phyloP scores from a whole-genome alignment of 2,329 filamentous ascomycete genomes.

The Claviceps fusiformis region DNA sequence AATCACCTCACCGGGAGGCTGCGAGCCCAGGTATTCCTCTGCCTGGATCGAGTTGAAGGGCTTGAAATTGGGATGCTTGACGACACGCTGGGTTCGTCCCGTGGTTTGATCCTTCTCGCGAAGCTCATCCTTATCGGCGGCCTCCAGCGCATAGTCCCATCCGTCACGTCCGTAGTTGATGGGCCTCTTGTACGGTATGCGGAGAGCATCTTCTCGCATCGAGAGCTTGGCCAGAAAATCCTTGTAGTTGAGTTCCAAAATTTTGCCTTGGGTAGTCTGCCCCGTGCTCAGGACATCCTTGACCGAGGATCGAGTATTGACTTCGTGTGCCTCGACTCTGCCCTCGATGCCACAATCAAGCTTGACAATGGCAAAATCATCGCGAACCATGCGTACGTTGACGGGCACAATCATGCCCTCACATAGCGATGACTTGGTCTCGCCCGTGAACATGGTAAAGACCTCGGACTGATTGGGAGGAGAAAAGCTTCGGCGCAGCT shows the following conservation, averaged over 20 bases:
- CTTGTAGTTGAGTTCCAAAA: conserved; percentile 77
- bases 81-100: conserved; percentile 79
- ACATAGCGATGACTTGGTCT: conserved; percentile 69
- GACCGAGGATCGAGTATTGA: conserved; percentile 58
- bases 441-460: conserved; percentile 93
- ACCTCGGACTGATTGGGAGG: conserved; percentile 61
- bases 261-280: conserved; percentile 78
- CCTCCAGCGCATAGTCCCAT: conserved; percentile 79
- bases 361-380: conserved; percentile 85
- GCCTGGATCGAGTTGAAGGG: conserved; percentile 87
- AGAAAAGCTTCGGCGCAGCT: conserved; percentile 70
- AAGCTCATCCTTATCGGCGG: conserved; percentile 66
- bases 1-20: conserved; percentile 77
- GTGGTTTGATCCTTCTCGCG: conserved; percentile 76
- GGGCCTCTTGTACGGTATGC: conserved; percentile 54
- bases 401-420: conserved; percentile 91
- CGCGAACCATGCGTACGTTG: conserved; percentile 74
- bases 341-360: conserved; percentile 92
- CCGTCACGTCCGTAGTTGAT: conserved; percentile 63
- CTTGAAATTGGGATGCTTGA: conserved; percentile 94
- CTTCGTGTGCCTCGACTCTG: conserved; percentile 68
- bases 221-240: conserved; percentile 74
- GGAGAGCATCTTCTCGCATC: conserved; percentile 67
- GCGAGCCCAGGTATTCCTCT: conserved; percentile 81
- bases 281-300: conserved; percentile 62